A percentile compares a stretch with the other conserved stretches of the same genome.
phyloP scores from a whole-genome alignment of 192 early-diverging fungal species.

The Coemansia sp. region DNA sequence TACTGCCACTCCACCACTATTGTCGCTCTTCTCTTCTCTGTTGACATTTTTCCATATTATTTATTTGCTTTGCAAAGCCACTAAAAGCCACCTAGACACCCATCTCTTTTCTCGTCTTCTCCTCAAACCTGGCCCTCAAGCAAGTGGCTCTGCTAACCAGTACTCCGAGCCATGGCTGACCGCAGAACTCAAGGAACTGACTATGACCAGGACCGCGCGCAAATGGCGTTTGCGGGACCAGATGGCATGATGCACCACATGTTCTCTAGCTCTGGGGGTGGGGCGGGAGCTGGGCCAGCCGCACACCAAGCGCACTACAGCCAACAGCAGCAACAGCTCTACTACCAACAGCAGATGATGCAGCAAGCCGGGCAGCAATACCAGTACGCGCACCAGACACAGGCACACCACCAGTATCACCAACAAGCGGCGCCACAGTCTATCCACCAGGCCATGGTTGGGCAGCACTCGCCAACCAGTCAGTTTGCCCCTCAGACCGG shows the following conservation, averaged over 20 bases:
- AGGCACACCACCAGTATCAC: constrained; percentile 11
- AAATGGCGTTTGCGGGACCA: constrained; percentile 13
- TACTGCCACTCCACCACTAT: no score
- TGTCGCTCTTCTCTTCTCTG: not conserved
- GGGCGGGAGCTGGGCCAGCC: constrained; percentile 12
- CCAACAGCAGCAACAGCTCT: constrained; percentile 19
- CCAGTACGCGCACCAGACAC: constrained; percentile 32
- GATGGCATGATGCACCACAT: constrained; percentile 50
- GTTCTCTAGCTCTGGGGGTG: constrained; percentile 23
- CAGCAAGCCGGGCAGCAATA: constrained; percentile 11
- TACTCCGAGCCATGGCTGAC: constrained; percentile 27
- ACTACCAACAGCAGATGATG: constrained; percentile 7
- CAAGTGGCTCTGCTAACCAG: not conserved
- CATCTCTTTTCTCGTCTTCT: constrained; percentile 6
- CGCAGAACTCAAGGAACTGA: constrained; percentile 47
- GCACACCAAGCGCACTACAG: constrained; percentile 13
- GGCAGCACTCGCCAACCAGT: constrained; percentile 17
- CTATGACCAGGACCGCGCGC: constrained; percentile 29
- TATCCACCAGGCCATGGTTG: constrained; percentile 38
- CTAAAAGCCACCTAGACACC: not conserved
- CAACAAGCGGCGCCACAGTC: constrained; percentile 17
- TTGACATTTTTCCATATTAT: not conserved
- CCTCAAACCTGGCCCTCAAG: not conserved
- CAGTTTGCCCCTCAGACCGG: constrained; percentile 9
- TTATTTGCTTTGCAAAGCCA: constrained; percentile 1